Conservation (phyloP, 179 eudicot genomes). For the Camellia oleifera region DNA sequence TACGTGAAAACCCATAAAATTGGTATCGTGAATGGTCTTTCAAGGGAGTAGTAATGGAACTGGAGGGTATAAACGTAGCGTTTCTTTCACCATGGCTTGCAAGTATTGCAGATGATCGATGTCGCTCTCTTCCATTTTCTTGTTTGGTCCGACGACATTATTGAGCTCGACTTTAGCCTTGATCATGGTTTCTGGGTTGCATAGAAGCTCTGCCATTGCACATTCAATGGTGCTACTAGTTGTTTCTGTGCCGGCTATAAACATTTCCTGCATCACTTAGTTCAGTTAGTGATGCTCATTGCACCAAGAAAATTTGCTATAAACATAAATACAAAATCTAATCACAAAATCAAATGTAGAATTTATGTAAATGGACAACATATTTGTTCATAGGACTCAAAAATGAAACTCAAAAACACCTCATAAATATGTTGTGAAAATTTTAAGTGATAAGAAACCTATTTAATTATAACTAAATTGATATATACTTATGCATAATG, state of each 20-base stretch:
- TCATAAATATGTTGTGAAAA: no score
- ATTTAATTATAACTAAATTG: no score
- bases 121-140: conserved; percentile 17
- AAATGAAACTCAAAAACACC: no score
- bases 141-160: not conserved
- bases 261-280: conserved; percentile 9
- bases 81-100: conserved; percentile 13
- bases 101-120: conserved; percentile 11
- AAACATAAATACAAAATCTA: no score
- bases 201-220: conserved; percentile 18
- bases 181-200: not conserved
- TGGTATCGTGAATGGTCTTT: conserved; percentile 6
- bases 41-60: conserved; percentile 10
- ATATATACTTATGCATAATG: no score
- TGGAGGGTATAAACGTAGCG: conserved; percentile 16
- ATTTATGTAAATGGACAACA: no score
- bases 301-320: no score
- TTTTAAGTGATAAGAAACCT: no score
- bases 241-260: conserved; percentile 18
- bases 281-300: no score
- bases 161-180: conserved; percentile 11
- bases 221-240: conserved; percentile 18
- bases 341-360: no score
- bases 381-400: no score
- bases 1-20: conserved; percentile 18